A percentile compares a stretch with the other conserved stretches of the same genome.
phyloP scores from a whole-genome alignment of 768 basidiomycete genomes.

The Sarcodon sp. region DNA sequence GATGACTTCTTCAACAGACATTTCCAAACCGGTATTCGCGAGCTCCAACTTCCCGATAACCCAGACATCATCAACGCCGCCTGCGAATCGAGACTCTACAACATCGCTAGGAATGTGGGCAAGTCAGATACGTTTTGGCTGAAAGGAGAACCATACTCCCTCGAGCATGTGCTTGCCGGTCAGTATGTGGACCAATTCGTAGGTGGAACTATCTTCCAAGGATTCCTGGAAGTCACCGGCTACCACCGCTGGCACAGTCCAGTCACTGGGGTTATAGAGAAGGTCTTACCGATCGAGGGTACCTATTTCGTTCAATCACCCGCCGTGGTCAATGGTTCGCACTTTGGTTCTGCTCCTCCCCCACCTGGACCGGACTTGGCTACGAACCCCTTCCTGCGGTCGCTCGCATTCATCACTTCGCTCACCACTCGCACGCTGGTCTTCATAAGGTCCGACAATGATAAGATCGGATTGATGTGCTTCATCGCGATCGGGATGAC shows the following conservation, averaged over 20 bases:
- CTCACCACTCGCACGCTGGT: constrained; percentile 37
- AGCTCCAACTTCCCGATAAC: constrained; percentile 17
- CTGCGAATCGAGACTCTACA: constrained; percentile 38
- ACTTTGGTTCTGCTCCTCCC: too few species aligned
- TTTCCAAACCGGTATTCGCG: constrained; percentile 23
- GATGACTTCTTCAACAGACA: constrained; percentile 26
- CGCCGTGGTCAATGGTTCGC: constrained; percentile 8
- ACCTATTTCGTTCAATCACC: constrained; percentile 32
- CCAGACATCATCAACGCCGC: constrained; percentile 27
- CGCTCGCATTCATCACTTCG: constrained; percentile 27
- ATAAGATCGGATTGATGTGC: constrained; percentile 39
- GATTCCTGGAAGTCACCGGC: constrained; percentile 36
- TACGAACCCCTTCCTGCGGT: too few species aligned
- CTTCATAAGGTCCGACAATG: constrained; percentile 40
- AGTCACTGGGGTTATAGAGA: too few species aligned
- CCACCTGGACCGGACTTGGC: too few species aligned
- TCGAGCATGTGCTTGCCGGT: constrained; percentile 34
- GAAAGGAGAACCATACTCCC: constrained; percentile 46
- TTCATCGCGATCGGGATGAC: constrained; percentile 48
- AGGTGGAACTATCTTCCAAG: constrained; percentile 42
- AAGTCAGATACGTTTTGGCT: constrained; percentile 38
- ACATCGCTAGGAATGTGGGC: constrained; percentile 24
- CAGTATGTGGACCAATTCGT: constrained; percentile 26
- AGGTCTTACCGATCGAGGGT: constrained; percentile 27
- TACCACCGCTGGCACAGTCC: constrained; percentile 61